Evolutionary conservation across 176 grass and related monocot species (phyloP), one percentile per base, ranked within the genome.

Genomic region (Oryza rufipogon): DNA sequence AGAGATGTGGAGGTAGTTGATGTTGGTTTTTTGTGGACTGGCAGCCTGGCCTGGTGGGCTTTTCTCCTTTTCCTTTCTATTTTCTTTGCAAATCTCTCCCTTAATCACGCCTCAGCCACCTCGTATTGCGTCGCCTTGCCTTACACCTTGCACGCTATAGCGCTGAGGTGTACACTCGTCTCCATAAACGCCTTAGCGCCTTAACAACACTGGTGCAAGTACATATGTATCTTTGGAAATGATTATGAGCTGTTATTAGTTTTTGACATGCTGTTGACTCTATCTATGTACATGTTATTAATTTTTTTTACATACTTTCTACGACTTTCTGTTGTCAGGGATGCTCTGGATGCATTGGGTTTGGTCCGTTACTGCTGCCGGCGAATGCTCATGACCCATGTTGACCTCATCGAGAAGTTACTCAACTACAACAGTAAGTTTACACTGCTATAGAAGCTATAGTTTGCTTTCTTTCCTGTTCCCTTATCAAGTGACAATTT

Each of bases 371-470:
- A 98, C 77, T 98, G 95, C 84, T 98, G 95, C 73, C 79, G 95
- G 79, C 79, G 89, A 67, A 98, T 98, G 95, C 92, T 98, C 25
- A 98, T 98, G 95, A 98, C 95, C 61, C 95, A 98, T 95, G 95
- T 98, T 76, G 95, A 98, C 68, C 95, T 95, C 73, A 98, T 95
- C 0, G 92, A 98, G 68, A 98, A 98, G 83, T 82, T 98, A 77
- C 92, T 98, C 30, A 98, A 95, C 82, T 98, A 98, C 87, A 98
- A 95, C 76, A 93, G 95, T 98, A 93, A 91, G 89, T 75, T 71
- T 26, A 56, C 46, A 38, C 7, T 85, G 16, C 26, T 75, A 41
- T 79, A 28, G 38, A 32, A 65, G 54, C 63, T 85, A 47, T 1
- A 22, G 9, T 70, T 70, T 81, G 52, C 71, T 44, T 81, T 46